Evolutionary conservation across 192 early-diverging fungal species (phyloP).

Genomic region (Mortierella hygrophila): DNA sequence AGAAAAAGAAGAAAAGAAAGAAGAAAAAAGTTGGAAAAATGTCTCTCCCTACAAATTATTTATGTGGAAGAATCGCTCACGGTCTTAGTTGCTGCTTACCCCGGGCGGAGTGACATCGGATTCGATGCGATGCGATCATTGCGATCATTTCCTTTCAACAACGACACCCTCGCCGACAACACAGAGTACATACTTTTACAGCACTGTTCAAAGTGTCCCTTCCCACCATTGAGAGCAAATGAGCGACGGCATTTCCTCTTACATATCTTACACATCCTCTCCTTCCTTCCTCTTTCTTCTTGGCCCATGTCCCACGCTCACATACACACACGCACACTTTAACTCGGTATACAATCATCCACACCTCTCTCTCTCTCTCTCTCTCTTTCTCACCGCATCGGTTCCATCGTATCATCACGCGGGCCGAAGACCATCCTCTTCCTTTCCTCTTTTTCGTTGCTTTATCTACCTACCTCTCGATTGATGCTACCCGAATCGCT

Average conservation of each 20-base stretch:
- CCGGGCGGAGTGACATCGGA: slow-evolving; percentile 16
- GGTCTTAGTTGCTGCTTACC: not conserved
- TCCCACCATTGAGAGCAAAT: not conserved
- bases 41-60: not conserved
- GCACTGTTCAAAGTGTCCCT: not conserved
- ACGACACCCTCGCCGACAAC: too few species aligned
- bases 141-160: not conserved
- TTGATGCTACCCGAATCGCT: not conserved
- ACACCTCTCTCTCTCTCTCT: not conserved
- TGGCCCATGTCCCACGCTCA: slow-evolving; percentile 7
- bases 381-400: not conserved
- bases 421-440: not conserved
- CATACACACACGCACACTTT: not conserved
- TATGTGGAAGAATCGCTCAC: not conserved
- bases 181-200: not conserved
- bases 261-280: slow-evolving; percentile 10
- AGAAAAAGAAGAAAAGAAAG: not conserved
- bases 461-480: not conserved
- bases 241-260: not conserved
- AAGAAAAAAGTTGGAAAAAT: slow-evolving; percentile 8
- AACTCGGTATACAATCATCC: slow-evolving; percentile 2
- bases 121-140: slow-evolving; percentile 4
- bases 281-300: not conserved
- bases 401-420: not conserved
- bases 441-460: not conserved